phyloP scores from a whole-genome alignment of 176 grass and related monocot genomes.

The Phragmites australis region DNA sequence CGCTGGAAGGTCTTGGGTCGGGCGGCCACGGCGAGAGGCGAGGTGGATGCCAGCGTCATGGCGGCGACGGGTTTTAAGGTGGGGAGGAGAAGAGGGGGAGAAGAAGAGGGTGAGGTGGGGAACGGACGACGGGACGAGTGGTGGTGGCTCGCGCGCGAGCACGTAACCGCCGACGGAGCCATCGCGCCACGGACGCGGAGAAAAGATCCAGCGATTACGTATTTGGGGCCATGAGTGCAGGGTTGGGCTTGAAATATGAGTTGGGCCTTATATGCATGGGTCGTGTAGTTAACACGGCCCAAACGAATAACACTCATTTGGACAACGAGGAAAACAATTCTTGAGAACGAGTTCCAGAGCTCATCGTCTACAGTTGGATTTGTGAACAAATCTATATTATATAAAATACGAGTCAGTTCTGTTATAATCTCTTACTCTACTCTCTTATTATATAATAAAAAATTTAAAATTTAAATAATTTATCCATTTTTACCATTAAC shows the following conservation, averaged over 20 bases:
- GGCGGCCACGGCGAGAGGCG: constrained; percentile 32
- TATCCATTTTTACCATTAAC: no score
- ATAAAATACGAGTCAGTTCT: no score
- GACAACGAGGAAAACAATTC: no score
- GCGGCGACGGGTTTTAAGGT: constrained; percentile 17
- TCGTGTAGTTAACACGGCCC: background rate
- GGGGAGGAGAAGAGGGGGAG: background rate
- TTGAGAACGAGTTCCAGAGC: no score
- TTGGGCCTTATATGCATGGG: background rate
- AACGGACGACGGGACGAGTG: background rate
- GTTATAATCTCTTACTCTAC: no score
- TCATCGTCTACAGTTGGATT: no score
- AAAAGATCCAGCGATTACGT: background rate
- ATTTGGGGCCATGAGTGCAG: no score
- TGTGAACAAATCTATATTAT: no score
- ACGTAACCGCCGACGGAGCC: constrained; percentile 40
- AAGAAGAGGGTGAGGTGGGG: constrained; percentile 26
- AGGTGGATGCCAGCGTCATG: constrained; percentile 66
- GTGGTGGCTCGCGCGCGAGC: constrained; percentile 59
- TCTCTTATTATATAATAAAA: no score
- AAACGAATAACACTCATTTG: no score
- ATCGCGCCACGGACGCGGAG: background rate
- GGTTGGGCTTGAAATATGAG: background rate
- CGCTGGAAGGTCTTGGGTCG: background rate
- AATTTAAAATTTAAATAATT: no score